Evolutionary conservation across 2,329 filamentous ascomycete genomes (phyloP), one percentile per base, ranked within the genome.

Genomic region (Phialophora verrucosa): DNA sequence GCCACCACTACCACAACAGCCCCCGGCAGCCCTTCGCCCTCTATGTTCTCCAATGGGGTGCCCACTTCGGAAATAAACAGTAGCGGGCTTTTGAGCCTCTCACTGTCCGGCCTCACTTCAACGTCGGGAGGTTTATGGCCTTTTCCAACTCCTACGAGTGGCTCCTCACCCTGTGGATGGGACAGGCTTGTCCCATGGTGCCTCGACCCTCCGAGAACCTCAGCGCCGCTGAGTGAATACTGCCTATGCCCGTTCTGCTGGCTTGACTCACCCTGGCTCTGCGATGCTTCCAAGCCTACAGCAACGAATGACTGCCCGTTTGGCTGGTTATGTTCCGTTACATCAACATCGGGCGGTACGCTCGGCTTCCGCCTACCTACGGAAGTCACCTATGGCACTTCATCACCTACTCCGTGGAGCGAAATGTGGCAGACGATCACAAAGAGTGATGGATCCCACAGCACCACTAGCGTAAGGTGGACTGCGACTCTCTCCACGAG

Each of bases 241-340:
- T 61, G 59, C 59, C 32, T 61, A 25, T 61, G 59, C 47, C 59
- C 59, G 14, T 61, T 51, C 31, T 61, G 59, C 23, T 61, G 32
- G 23, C 14, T 61, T 31, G 59, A 29, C 44, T 35, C 25, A 35
- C 27, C 47, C n/a, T 38, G 47, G 47, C 47, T 61, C 38, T 61
- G 59, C 20, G 47, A 27, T 23, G 44, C 27, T 31, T 23, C 59
- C 20, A 51, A 32, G n/a, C 59, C 59, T 12, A 31, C 44, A 31
- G 59, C 10, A 5, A 53, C 44, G 20, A 61, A 11, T 51, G 49
- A 38, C 31, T 61, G 59, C 23, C 59, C 47, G n/a, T 20, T 14
- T 25, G 59, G 59, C 25, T 61, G 59, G 59, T 31, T 32, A 12
- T 61, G 59, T 32, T 42, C 59, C 12, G 31, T 54, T 49, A 61